A percentile compares a stretch with the other conserved stretches of the same genome.
These are phyloP conservation scores for Penicillium maclennaniae DNA, from an alignment of 495 filamentous ascomycete species.

Conservation along the genomic window DNA sequence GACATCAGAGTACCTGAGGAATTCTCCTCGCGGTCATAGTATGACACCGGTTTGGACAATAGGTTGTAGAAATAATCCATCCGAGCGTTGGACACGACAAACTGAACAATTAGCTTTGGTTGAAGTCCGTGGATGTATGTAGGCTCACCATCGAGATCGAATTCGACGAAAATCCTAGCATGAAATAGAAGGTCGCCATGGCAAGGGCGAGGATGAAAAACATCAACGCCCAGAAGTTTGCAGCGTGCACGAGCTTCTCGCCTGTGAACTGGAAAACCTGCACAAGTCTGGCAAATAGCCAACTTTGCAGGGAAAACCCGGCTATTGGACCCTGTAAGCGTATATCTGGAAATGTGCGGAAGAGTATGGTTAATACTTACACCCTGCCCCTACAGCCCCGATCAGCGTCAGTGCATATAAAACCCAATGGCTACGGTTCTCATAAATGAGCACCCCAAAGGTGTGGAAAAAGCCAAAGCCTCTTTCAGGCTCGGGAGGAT, in stretches of 20 bases:
- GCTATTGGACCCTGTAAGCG: conserved; percentile 2
- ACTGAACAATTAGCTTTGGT: conserved; percentile 5
- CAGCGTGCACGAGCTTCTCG: conserved; percentile 25
- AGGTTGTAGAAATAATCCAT: conserved; percentile 47
- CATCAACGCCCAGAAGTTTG: conserved; percentile 64
- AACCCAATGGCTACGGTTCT: conserved; percentile 27
- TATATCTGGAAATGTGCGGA: conserved; percentile 18
- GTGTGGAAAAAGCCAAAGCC: not conserved
- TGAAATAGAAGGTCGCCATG: conserved; percentile 48
- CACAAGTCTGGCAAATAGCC: conserved; percentile 33
- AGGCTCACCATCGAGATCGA: conserved; percentile 31
- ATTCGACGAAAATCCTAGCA: conserved; percentile 50
- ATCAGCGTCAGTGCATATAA: conserved; percentile 46
- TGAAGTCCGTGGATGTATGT: not conserved
- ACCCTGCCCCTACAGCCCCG: conserved; percentile 38
- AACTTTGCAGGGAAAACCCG: conserved; percentile 29
- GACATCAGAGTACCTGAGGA: conserved; percentile 48
- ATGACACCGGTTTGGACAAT: conserved; percentile 46
- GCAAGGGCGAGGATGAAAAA: conserved; percentile 57
- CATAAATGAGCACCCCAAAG: not conserved
- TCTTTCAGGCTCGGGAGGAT: not conserved
- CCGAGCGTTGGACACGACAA: conserved; percentile 1
- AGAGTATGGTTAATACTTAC: conserved; percentile 24
- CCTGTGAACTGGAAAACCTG: conserved; percentile 35
- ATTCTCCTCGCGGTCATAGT: conserved; percentile 52